A percentile compares a stretch with the other conserved stretches of the same genome.
These are phyloP conservation scores for Vigna trinervia DNA, from an alignment of 306 rosid species.

Conservation along the genomic window DNA sequence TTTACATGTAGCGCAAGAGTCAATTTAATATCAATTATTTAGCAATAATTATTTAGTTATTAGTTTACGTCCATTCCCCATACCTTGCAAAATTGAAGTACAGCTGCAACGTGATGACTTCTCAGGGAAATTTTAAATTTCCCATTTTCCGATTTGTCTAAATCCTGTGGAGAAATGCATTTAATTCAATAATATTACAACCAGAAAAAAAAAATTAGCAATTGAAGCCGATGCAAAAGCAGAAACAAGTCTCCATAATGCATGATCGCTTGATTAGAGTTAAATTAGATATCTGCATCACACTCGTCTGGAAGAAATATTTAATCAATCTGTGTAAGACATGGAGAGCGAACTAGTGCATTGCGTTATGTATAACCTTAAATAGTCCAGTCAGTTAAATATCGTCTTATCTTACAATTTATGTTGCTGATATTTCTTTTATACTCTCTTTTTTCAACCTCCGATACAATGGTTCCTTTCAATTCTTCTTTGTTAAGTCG, in stretches of 20 bases:
- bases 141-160: slow-evolving; percentile 75
- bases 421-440: slow-evolving; percentile 2
- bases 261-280: slow-evolving; percentile 23
- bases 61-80: slow-evolving; percentile 26
- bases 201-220: slow-evolving; percentile 19
- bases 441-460: neutral
- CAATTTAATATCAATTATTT: slow-evolving; percentile 21
- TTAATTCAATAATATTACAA: slow-evolving; percentile 30
- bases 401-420: neutral
- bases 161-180: slow-evolving; percentile 59
- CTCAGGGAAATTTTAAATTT: slow-evolving; percentile 73
- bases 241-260: slow-evolving; percentile 32
- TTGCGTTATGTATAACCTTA: slow-evolving; percentile 25
- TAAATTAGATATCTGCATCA: slow-evolving; percentile 21
- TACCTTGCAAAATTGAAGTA: slow-evolving; percentile 94
- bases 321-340: slow-evolving; percentile 24
- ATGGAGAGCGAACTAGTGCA: slow-evolving; percentile 21
- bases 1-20: slow-evolving; percentile 16
- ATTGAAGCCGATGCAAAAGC: slow-evolving; percentile 6
- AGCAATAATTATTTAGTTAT: slow-evolving; percentile 14
- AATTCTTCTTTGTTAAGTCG: slow-evolving; percentile 28
- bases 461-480: neutral
- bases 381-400: slow-evolving; percentile 2
- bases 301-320: neutral
- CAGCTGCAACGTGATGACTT: slow-evolving; percentile 78